Conservation (phyloP, 2,329 filamentous ascomycete genomes). For the Diaporthe ilicicola region DNA sequence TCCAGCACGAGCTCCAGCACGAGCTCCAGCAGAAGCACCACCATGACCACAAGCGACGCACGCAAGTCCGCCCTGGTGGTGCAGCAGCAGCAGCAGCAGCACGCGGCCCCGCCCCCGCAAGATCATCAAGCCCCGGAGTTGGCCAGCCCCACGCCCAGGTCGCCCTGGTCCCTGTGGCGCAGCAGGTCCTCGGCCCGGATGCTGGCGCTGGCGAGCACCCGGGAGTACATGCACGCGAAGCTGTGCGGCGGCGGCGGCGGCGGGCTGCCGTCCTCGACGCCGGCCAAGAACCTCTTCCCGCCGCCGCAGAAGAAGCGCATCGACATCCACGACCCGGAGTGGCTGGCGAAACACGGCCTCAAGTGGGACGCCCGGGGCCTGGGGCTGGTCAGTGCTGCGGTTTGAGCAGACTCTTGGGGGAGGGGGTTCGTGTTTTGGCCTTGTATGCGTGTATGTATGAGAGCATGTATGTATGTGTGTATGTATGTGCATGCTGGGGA, state of each 20-base stretch:
- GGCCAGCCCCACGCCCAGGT: background rate
- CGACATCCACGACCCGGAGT: constrained; percentile 26
- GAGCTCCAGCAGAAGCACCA: background rate
- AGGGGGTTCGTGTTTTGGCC: background rate
- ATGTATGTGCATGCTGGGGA: background rate
- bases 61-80: background rate
- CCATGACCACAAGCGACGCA: background rate
- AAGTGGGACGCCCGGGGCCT: constrained; percentile 25
- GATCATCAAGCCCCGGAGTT: background rate
- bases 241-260: background rate
- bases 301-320: constrained; percentile 4
- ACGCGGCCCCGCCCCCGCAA: background rate
- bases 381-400: constrained; percentile 18
- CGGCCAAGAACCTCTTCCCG: constrained; percentile 21
- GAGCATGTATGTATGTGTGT: background rate
- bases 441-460: background rate
- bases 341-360: constrained; percentile 28
- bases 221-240: constrained; percentile 6
- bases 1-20: background rate
- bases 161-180: constrained; percentile 1
- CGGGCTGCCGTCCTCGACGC: constrained; percentile 12
- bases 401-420: constrained; percentile 13
- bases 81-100: background rate
- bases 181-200: constrained; percentile 2
- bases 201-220: background rate